Conservation (phyloP, 306 rosid species). For the Vigna reflexopilosa region DNA sequence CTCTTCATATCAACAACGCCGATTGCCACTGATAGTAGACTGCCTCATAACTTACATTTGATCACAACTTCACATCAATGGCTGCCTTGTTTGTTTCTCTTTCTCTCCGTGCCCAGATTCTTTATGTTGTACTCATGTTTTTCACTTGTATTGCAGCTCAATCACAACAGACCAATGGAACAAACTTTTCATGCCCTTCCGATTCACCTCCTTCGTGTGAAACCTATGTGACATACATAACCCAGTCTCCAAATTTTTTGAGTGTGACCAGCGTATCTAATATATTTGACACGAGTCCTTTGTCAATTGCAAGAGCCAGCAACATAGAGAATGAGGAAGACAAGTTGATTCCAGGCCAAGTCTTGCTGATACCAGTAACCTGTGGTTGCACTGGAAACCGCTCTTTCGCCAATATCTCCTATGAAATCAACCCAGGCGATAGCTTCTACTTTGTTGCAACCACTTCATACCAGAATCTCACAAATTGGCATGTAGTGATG, state of each 20-base stretch:
- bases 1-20: slow-evolving; percentile 28
- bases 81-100: slow-evolving; percentile 46
- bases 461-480: slow-evolving; percentile 62
- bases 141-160: slow-evolving; percentile 49
- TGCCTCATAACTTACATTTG: slow-evolving; percentile 16
- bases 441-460: slow-evolving; percentile 52
- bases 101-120: slow-evolving; percentile 30
- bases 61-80: slow-evolving; percentile 54
- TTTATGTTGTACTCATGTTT: slow-evolving; percentile 48
- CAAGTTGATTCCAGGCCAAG: slow-evolving; percentile 53
- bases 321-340: slow-evolving; percentile 46
- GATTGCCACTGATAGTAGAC: slow-evolving; percentile 1
- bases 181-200: slow-evolving; percentile 65
- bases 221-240: slow-evolving; percentile 69
- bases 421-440: slow-evolving; percentile 57
- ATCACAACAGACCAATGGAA: slow-evolving; percentile 38
- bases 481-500: slow-evolving; percentile 49
- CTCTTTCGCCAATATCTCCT: slow-evolving; percentile 66
- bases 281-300: slow-evolving; percentile 61
- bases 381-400: slow-evolving; percentile 67
- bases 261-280: slow-evolving; percentile 59
- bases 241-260: slow-evolving; percentile 56
- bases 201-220: slow-evolving; percentile 60
- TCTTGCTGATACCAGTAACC: slow-evolving; percentile 68
- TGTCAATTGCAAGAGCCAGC: slow-evolving; percentile 68